These are phyloP conservation scores for Leishmania arabica DNA, from an alignment of 208 protist species.

Conservation along the genomic window DNA sequence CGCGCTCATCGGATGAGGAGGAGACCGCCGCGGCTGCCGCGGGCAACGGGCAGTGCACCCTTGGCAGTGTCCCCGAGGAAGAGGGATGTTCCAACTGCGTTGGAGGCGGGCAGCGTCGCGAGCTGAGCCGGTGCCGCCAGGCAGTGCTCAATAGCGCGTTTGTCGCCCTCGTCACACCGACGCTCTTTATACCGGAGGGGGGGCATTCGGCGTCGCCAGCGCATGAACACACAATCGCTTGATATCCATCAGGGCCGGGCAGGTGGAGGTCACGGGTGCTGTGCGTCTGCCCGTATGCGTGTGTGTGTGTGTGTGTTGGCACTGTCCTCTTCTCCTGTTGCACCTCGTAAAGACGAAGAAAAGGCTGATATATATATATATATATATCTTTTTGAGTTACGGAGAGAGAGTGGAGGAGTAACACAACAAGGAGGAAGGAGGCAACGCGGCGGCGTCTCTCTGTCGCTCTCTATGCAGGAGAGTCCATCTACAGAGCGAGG, in stretches of 20 bases:
- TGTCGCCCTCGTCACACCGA: slow-evolving; percentile 70
- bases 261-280: not conserved
- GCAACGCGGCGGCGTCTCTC: not conserved
- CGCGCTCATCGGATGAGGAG: not conserved
- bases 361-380: too few species aligned
- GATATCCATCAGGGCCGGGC: not conserved
- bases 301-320: not conserved
- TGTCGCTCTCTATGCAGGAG: not conserved
- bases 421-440: not conserved
- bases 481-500: not conserved
- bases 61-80: not conserved
- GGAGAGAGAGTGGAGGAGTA: not conserved
- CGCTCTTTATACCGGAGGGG: slow-evolving; percentile 36
- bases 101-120: slow-evolving; percentile 44
- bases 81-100: slow-evolving; percentile 18
- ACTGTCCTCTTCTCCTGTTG: too few species aligned
- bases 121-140: slow-evolving; percentile 45
- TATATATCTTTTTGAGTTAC: not conserved
- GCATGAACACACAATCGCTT: not conserved
- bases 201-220: not conserved
- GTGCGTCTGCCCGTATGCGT: not conserved
- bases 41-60: not conserved
- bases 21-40: not conserved
- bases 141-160: slow-evolving; percentile 79
- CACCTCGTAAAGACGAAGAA: too few species aligned